A percentile compares a stretch with the other conserved stretches of the same genome.
Conservation (phyloP, 148 eudicot species). For the Silene conica region DNA sequence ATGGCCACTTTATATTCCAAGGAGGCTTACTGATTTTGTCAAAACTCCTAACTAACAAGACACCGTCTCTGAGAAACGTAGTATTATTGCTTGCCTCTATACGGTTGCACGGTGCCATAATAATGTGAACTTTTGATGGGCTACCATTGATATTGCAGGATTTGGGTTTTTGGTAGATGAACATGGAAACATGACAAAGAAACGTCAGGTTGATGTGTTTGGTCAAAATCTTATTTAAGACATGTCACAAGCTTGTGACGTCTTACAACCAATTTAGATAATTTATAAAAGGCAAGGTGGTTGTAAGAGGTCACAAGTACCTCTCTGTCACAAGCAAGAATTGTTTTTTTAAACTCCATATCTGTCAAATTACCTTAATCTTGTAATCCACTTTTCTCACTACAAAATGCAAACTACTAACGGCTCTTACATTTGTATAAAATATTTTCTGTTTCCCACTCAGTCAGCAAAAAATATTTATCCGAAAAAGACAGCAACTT, state of each 20-base stretch:
- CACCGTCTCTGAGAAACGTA: background rate
- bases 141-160: constrained; percentile 41
- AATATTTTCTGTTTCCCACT: background rate
- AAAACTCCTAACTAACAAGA: too few relatives aligned
- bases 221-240: too few relatives aligned
- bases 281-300: too few relatives aligned
- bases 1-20: background rate
- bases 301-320: too few relatives aligned
- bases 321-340: too few relatives aligned
- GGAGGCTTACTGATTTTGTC: too few relatives aligned
- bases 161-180: constrained; percentile 88
- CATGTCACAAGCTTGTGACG: too few relatives aligned
- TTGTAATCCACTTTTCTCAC: background rate
- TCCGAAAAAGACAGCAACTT: background rate
- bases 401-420: background rate
- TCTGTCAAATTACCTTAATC: background rate
- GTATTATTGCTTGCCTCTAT: constrained; percentile 2
- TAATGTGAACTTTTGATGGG: constrained; percentile 2
- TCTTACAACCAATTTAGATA: too few relatives aligned
- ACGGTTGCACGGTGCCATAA: background rate
- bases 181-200: constrained; percentile 69
- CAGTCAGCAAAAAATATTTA: background rate
- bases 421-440: background rate
- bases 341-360: constrained; percentile 2
- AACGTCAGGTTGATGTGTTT: constrained; percentile 63